Conservation (phyloP, 805 yeast genomes). For the Kluyveromyces dobzhanskii region DNA sequence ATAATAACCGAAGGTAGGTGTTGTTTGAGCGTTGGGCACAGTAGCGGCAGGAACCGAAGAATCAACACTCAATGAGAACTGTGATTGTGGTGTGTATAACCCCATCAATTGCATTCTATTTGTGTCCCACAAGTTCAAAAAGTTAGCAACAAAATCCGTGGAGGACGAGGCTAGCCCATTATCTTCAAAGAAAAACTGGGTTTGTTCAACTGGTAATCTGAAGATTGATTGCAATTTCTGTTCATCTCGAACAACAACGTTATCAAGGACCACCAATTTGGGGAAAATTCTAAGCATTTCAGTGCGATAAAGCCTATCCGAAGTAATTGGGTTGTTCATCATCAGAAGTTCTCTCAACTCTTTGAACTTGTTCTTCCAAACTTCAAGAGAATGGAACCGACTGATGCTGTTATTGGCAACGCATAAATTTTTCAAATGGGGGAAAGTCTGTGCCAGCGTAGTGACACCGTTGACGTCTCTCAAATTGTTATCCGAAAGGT, state of each 20-base stretch:
- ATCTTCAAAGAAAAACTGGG: slow-evolving; percentile 76
- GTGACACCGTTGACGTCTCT: slow-evolving; percentile 51
- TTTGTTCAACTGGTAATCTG: slow-evolving; percentile 45
- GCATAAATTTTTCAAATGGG: slow-evolving; percentile 69
- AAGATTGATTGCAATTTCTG: slow-evolving; percentile 42
- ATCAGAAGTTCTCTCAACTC: slow-evolving; percentile 69
- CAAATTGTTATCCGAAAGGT: slow-evolving; percentile 57
- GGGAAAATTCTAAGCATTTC: slow-evolving; percentile 74
- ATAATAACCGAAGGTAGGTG: slow-evolving; percentile 55
- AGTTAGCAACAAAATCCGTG: slow-evolving; percentile 71
- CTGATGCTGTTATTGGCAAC: slow-evolving; percentile 66
- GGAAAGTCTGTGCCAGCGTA: slow-evolving; percentile 65
- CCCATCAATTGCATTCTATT: slow-evolving; percentile 61
- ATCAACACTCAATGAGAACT: slow-evolving; percentile 75
- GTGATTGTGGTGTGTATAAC: slow-evolving; percentile 75
- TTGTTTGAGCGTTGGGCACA: slow-evolving; percentile 26
- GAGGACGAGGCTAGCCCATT: slow-evolving; percentile 59
- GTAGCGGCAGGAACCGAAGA: slow-evolving; percentile 51
- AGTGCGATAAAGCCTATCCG: slow-evolving; percentile 39
- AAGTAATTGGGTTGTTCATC: slow-evolving; percentile 63
- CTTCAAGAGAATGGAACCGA: slow-evolving; percentile 52
- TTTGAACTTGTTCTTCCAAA: slow-evolving; percentile 70
- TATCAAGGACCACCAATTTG: slow-evolving; percentile 69
- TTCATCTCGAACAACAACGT: slow-evolving; percentile 70
- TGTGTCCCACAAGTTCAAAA: slow-evolving; percentile 72